Evolutionary conservation across 768 basidiomycete species (phyloP).

Genomic region (Chalciporus piperatus): DNA sequence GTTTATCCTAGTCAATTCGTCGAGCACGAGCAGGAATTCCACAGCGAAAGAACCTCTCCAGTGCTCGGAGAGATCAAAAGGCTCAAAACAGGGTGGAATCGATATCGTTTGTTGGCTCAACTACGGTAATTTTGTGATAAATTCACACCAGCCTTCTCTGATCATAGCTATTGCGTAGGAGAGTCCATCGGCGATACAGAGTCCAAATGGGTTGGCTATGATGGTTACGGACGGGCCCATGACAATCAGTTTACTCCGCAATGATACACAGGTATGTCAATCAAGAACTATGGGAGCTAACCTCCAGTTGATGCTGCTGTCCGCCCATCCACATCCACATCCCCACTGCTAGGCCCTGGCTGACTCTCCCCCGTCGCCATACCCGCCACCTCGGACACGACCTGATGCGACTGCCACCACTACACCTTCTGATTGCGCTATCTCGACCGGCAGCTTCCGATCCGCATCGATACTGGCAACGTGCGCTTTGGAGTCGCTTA

Average conservation of each 20-base stretch:
- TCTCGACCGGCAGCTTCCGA: slow-evolving; percentile 25
- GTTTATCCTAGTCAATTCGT: not conserved
- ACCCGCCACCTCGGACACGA: slow-evolving; percentile 1
- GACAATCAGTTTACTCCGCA: not conserved
- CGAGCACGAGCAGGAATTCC: not conserved
- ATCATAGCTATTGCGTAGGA: not conserved
- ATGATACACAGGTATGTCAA: not conserved
- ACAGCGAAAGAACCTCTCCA: no score
- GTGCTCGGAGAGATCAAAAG: no score
- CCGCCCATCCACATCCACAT: no score
- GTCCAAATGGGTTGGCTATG: not conserved
- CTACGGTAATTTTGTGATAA: not conserved
- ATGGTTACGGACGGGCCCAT: not conserved
- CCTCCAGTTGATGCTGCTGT: no score
- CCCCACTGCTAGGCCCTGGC: no score
- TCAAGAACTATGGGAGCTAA: no score
- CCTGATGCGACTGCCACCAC: slow-evolving; percentile 12
- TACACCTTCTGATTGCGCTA: slow-evolving; percentile 21
- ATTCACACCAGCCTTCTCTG: no score
- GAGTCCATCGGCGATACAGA: not conserved
- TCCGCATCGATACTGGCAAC: slow-evolving; percentile 53
- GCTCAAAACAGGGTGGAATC: not conserved
- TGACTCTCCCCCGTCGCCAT: slow-evolving; percentile 14
- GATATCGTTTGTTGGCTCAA: not conserved
- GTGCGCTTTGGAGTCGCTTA: slow-evolving; percentile 76